Conservation (phyloP, 192 early-diverging fungal genomes). For the Nowakowskiella sp. region DNA sequence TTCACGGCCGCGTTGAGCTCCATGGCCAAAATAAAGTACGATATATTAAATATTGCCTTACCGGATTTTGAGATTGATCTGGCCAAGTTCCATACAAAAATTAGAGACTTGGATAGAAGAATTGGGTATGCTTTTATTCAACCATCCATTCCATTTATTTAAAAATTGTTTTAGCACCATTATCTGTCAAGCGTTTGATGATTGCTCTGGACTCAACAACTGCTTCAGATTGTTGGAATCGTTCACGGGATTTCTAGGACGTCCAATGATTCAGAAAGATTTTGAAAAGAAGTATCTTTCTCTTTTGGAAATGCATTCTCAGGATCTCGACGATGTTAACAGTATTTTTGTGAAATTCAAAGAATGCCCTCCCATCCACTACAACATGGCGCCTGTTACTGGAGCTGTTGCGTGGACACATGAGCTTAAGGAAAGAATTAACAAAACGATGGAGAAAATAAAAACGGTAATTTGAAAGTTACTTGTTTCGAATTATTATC, state of each 20-base stretch:
- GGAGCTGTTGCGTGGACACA: conserved; percentile 53
- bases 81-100: conserved; percentile 42
- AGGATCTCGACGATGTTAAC: conserved; percentile 49
- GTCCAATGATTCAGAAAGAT: conserved; percentile 45
- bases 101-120: conserved; percentile 52
- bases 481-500: conserved; percentile 13
- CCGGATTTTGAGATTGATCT: conserved; percentile 46
- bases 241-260: conserved; percentile 47
- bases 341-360: conserved; percentile 43
- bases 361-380: conserved; percentile 52
- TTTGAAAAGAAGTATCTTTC: conserved; percentile 56
- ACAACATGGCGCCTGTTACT: conserved; percentile 61
- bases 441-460: conserved; percentile 52
- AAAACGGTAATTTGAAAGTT: conserved; percentile 34
- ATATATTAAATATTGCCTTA: conserved; percentile 42
- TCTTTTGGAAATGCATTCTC: conserved; percentile 43
- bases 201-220: conserved; percentile 48
- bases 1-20: conserved; percentile 38
- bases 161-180: conserved; percentile 36
- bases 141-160: conserved; percentile 8
- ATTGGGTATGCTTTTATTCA: conserved; percentile 30
- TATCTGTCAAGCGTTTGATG: conserved; percentile 54
- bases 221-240: conserved; percentile 56
- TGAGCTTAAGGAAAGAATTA: conserved; percentile 54
- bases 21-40: conserved; percentile 54